Evolutionary conservation across 148 eudicot species (phyloP).

Genomic region (Rhododendron simsii): DNA sequence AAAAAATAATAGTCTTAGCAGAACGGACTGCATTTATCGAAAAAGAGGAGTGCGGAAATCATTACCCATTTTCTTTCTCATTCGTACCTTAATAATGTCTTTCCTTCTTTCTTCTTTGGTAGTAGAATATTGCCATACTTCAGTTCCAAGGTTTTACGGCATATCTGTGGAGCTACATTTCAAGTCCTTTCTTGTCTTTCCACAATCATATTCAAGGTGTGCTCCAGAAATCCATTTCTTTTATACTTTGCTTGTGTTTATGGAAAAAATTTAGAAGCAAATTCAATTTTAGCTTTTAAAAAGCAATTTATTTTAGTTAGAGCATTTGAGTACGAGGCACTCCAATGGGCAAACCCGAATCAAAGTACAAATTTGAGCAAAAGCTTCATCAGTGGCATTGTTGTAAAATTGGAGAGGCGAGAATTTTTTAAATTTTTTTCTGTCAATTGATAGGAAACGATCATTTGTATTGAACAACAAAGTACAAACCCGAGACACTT

Average conservation of each 20-base stretch:
- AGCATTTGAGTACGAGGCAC: background rate
- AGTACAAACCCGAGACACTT: too few species aligned
- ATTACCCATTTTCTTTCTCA: background rate
- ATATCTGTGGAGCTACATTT: background rate
- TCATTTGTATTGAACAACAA: too few species aligned
- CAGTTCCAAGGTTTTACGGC: background rate
- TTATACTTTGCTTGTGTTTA: background rate
- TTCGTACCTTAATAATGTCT: background rate
- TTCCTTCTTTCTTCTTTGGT: background rate
- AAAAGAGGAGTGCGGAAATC: background rate
- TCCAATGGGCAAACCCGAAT: background rate
- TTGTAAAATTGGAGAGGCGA: background rate
- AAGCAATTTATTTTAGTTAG: background rate
- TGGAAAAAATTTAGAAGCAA: background rate
- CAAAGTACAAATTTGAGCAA: background rate
- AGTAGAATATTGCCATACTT: background rate
- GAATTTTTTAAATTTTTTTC: too few species aligned
- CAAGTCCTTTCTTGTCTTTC: background rate
- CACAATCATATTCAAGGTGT: slow-evolving; percentile 15
- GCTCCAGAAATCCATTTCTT: background rate
- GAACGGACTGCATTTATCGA: too few species aligned
- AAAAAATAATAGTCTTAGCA: too few species aligned
- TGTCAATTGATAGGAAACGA: too few species aligned
- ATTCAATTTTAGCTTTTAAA: background rate
- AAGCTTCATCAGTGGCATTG: background rate